Conservation (phyloP, 345 rosid genomes). For the Excoecaria agallocha region DNA sequence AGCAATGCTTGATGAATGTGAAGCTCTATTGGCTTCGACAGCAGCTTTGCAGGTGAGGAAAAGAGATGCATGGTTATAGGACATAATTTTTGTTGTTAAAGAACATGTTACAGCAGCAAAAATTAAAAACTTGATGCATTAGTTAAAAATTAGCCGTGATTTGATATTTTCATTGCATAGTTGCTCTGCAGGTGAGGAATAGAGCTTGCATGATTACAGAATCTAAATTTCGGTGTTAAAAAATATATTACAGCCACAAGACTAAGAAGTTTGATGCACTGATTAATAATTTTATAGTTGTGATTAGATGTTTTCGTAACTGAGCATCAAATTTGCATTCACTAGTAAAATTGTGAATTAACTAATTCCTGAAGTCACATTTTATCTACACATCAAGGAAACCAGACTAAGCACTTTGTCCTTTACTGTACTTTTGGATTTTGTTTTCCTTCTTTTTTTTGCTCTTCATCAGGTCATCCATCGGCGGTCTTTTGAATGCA, state of each 20-base stretch:
- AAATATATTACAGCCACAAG: not conserved
- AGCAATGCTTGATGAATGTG: constrained; percentile 59
- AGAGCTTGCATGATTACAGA: not conserved
- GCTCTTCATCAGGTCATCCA: no score
- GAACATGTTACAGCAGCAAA: not conserved
- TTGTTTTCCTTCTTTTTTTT: not conserved
- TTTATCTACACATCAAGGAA: not conserved
- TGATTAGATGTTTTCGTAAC: not conserved
- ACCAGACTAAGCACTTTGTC: not conserved
- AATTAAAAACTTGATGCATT: not conserved
- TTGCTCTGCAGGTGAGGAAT: constrained; percentile 63
- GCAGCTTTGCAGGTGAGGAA: constrained; percentile 67
- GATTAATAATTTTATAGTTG: not conserved
- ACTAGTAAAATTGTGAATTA: no score
- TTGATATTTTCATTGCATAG: constrained; percentile 14
- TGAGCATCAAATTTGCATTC: no score
- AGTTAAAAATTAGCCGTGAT: not conserved
- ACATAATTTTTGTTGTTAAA: not conserved
- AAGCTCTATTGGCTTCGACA: constrained; percentile 61
- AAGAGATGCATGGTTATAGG: not conserved
- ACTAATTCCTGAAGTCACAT: not conserved
- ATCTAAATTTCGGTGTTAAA: not conserved
- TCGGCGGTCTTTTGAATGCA: no score
- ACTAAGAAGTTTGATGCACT: not conserved
- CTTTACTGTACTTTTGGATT: no score